phyloP scores from a whole-genome alignment of 73 alveolate species.

The Paraurostyla sp. region DNA sequence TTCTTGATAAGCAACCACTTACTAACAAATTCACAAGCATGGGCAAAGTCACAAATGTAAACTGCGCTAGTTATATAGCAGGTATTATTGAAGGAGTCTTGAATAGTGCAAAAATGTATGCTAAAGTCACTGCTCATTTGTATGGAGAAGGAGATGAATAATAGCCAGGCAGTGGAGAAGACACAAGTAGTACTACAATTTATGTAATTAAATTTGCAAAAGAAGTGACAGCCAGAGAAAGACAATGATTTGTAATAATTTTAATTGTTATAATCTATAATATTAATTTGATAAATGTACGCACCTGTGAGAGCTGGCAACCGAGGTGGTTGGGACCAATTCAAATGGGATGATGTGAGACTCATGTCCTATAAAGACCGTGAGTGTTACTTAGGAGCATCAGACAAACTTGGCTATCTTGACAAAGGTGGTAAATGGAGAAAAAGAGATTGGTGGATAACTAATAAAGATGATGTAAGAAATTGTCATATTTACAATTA shows the following conservation, averaged over 20 bases:
- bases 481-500: slow-evolving; percentile 27
- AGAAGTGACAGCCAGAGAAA: slow-evolving; percentile 61
- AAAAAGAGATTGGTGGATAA: slow-evolving; percentile 96
- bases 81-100: slow-evolving; percentile 93
- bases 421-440: slow-evolving; percentile 99
- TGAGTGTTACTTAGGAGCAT: slow-evolving; percentile 95
- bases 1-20: slow-evolving; percentile 87
- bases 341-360: slow-evolving; percentile 98
- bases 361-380: slow-evolving; percentile 94
- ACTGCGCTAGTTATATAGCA: slow-evolving; percentile 92
- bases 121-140: slow-evolving; percentile 86
- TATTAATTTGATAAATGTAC: slow-evolving; percentile 28
- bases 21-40: slow-evolving; percentile 89
- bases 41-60: slow-evolving; percentile 84
- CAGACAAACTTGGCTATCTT: slow-evolving; percentile 93
- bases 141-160: slow-evolving; percentile 31
- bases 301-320: slow-evolving; percentile 94
- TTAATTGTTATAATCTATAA: not conserved
- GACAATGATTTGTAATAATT: not conserved
- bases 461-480: slow-evolving; percentile 46
- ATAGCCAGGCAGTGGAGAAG: not conserved
- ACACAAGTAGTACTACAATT: slow-evolving; percentile 43
- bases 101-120: slow-evolving; percentile 89
- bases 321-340: slow-evolving; percentile 98
- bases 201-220: slow-evolving; percentile 63